Percentiles rank a stretch among this genome's conserved stretches.
Conservation (phyloP, 2,329 filamentous ascomycete species). For the Emergomyces africanus region DNA sequence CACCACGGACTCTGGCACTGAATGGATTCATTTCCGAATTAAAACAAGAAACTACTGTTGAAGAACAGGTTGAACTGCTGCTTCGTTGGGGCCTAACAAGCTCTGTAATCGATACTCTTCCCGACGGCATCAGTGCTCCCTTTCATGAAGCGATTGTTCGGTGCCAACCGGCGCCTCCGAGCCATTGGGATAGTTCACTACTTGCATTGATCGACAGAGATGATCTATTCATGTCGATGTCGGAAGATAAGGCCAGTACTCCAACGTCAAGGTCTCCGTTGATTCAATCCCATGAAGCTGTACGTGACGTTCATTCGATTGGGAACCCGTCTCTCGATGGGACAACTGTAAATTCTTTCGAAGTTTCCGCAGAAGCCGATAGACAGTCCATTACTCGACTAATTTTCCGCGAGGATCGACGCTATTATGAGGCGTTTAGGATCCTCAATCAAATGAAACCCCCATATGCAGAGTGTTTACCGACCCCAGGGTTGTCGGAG, state of each 20-base stretch:
- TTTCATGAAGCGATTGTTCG: conserved; percentile 73
- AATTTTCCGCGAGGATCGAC: conserved; percentile 83
- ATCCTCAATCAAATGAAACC: conserved; percentile 77
- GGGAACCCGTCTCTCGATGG: conserved; percentile 42
- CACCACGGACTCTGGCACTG: conserved; percentile 59
- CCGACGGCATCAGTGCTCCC: conserved; percentile 68
- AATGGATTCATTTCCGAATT: conserved; percentile 52
- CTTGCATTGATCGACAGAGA: conserved; percentile 67
- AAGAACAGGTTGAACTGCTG: conserved; percentile 62
- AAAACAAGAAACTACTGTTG: conserved; percentile 35
- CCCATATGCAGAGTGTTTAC: conserved; percentile 63
- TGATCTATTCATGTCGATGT: conserved; percentile 59
- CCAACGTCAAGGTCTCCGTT: conserved; percentile 22
- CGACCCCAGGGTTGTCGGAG: conserved; percentile 67
- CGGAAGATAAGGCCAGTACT: conserved; percentile 30
- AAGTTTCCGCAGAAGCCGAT: conserved; percentile 73
- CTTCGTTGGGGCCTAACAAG: conserved; percentile 51
- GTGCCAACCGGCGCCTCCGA: conserved; percentile 71
- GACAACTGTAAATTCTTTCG: conserved; percentile 45
- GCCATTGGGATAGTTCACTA: conserved; percentile 58
- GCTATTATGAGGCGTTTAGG: conserved; percentile 71
- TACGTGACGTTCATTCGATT: conserved; percentile 65
- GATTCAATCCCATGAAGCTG: conserved; percentile 50
- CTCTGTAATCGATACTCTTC: conserved; percentile 64
- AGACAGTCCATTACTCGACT: conserved; percentile 70